Evolutionary conservation across 176 grass and related monocot genomes (phyloP), one percentile per base, ranked within the genome.

Genomic region (Canna indica): DNA sequence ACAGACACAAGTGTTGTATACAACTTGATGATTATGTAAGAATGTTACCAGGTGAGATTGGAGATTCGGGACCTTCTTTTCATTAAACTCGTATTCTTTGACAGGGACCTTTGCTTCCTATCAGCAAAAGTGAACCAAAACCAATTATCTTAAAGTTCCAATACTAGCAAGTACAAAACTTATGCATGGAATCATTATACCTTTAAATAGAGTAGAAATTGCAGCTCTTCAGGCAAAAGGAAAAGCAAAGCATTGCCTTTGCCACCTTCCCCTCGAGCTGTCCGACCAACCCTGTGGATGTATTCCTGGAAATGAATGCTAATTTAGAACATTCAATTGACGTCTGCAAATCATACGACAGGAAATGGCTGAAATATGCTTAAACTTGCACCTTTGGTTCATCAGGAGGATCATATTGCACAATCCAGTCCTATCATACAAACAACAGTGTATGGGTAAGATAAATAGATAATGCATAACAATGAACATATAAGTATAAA

Each of bases 391-490:
- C 93, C 93, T 96, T 96, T 48, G 93, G 93, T 76, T 96, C 93
- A 80, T 92, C 93, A 48, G 93, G 88, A 73, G 88, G 93, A 80
- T 96, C 93, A 71, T 96, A 96, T 61, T 96, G 93, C 64, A 96
- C 86, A 59, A 96, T 96, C 87, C 85, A 96, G 76, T 96, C 93
- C 93, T 96, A 75, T 78, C 77, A 28, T 18, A 28, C 1, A 59
- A 72, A 25, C 3, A 31, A 81, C 47, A 38, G 28, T 22, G 59
- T 70, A 35, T 42, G 22, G 58, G 65, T 50, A 41, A 47, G 68
- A 47, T 0, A 50, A 63, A 18, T 13, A 29, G 10, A 41, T 26
- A 59, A 73, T 68, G 64, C 77, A 16, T 15, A 14, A 47, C 60
- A 0, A 78, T 32, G 70, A 14, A 10, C n/a, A n/a, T n/a, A 74